These are phyloP conservation scores for Globisporangium polare DNA, from an alignment of 352 stramenopile genomes.

Conservation along the genomic window DNA sequence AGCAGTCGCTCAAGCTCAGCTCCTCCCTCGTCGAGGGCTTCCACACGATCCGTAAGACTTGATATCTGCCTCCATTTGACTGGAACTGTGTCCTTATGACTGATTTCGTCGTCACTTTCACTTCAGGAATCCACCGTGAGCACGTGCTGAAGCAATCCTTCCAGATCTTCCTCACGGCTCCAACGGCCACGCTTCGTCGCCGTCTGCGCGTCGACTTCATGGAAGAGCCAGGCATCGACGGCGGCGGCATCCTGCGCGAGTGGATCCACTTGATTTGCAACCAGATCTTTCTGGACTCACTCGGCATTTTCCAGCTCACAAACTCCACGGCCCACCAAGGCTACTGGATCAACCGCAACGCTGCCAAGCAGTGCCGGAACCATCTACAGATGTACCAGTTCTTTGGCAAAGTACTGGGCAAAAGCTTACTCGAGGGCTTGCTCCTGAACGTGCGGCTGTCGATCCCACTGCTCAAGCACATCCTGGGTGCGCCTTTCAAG, in stretches of 20 bases:
- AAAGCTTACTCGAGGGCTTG: constrained; percentile 68
- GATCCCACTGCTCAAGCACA: constrained; percentile 63
- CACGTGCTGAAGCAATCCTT: constrained; percentile 69
- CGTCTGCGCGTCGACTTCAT: constrained; percentile 86
- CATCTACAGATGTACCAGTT: constrained; percentile 80
- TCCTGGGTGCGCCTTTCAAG: constrained; percentile 56
- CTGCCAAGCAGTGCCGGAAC: constrained; percentile 18
- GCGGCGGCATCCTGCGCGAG: constrained; percentile 72
- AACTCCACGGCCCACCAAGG: constrained; percentile 41
- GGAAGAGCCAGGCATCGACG: constrained; percentile 72
- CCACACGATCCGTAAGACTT: constrained; percentile 60
- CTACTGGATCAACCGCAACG: constrained; percentile 61
- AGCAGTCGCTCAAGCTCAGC: constrained; percentile 53
- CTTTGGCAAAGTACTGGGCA: constrained; percentile 63
- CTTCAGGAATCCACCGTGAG: constrained; percentile 62
- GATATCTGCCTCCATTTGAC: not conserved
- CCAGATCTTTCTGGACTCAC: constrained; percentile 48
- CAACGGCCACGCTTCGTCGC: constrained; percentile 43
- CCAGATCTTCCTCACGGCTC: constrained; percentile 47
- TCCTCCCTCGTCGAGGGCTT: constrained; percentile 50
- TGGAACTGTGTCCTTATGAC: not conserved
- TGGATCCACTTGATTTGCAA: constrained; percentile 75
- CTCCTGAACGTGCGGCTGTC: constrained; percentile 65
- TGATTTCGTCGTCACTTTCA: too few relatives aligned
- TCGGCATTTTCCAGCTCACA: constrained; percentile 46